These are phyloP conservation scores for Oemleria cerasiformis DNA, from an alignment of 306 rosid genomes.

Conservation along the genomic window DNA sequence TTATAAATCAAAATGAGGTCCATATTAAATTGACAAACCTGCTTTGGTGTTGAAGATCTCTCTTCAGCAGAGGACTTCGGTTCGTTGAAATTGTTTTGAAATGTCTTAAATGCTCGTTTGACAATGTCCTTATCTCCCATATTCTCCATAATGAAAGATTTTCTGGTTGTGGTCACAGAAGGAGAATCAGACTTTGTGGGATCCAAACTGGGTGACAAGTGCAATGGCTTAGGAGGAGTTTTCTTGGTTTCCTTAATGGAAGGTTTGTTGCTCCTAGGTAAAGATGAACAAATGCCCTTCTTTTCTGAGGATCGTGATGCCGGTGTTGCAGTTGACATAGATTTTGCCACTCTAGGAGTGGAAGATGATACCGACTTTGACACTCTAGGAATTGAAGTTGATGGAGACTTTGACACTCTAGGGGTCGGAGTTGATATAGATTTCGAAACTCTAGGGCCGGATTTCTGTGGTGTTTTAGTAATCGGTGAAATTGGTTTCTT, in stretches of 20 bases:
- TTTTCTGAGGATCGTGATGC: slow-evolving; percentile 43
- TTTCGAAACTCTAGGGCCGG: slow-evolving; percentile 52
- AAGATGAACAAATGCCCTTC: slow-evolving; percentile 44
- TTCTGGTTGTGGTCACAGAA: slow-evolving; percentile 48
- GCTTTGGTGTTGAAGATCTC: slow-evolving; percentile 40
- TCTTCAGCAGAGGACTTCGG: slow-evolving; percentile 46
- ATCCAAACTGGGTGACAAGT: slow-evolving; percentile 62
- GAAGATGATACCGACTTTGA: slow-evolving; percentile 42
- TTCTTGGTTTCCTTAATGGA: slow-evolving; percentile 47
- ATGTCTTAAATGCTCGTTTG: slow-evolving; percentile 84
- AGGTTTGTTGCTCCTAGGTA: slow-evolving; percentile 40
- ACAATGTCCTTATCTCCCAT: slow-evolving; percentile 97
- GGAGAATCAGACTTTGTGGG: slow-evolving; percentile 47
- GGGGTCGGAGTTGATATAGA: slow-evolving; percentile 30
- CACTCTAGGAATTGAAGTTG: slow-evolving; percentile 42
- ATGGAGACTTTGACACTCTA: not conserved
- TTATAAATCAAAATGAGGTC: slow-evolving; percentile 2
- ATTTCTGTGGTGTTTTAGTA: slow-evolving; percentile 46
- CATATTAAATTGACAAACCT: slow-evolving; percentile 38
- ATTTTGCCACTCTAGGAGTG: slow-evolving; percentile 34
- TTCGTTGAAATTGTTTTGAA: slow-evolving; percentile 69
- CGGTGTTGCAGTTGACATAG: slow-evolving; percentile 29
- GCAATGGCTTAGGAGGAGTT: slow-evolving; percentile 54
- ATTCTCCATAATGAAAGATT: slow-evolving; percentile 73
- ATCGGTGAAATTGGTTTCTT: slow-evolving; percentile 51